Conservation (phyloP, 176 grass and related monocot species). For the Triticum monococcum region DNA sequence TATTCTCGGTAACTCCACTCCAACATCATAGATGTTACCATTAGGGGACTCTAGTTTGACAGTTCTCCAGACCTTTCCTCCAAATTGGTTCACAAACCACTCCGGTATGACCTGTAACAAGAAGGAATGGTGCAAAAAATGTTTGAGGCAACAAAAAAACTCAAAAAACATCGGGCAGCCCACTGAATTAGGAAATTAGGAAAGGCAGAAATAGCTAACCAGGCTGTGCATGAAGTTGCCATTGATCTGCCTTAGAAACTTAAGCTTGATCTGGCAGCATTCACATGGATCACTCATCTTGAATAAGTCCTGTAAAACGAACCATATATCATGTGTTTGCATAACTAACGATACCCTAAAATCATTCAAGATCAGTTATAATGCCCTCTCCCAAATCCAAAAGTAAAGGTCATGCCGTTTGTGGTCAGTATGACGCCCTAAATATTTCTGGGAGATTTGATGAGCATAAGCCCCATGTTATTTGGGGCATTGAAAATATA, state of each 20-base stretch:
- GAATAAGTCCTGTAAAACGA: neutral
- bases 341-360: neutral
- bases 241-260: neutral
- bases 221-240: neutral
- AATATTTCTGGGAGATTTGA: too few species aligned
- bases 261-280: neutral
- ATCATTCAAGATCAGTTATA: neutral
- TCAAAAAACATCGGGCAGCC: too few species aligned
- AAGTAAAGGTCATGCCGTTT: too few species aligned
- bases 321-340: neutral
- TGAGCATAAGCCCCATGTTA: too few species aligned
- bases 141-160: neutral
- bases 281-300: neutral
- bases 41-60: slow-evolving; percentile 39
- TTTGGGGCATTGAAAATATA: too few species aligned
- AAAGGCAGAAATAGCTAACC: slow-evolving; percentile 7
- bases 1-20: neutral
- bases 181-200: neutral
- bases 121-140: neutral
- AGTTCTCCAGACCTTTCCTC: slow-evolving; percentile 1
- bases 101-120: slow-evolving; percentile 46
- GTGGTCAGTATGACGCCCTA: too few species aligned
- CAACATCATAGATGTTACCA: slow-evolving; percentile 17
- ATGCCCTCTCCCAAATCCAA: too few species aligned
- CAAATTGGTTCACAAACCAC: slow-evolving; percentile 43